Evolutionary conservation across 306 rosid genomes (phyloP), one percentile per base, ranked within the genome.

Genomic region (Malus sieversii): DNA sequence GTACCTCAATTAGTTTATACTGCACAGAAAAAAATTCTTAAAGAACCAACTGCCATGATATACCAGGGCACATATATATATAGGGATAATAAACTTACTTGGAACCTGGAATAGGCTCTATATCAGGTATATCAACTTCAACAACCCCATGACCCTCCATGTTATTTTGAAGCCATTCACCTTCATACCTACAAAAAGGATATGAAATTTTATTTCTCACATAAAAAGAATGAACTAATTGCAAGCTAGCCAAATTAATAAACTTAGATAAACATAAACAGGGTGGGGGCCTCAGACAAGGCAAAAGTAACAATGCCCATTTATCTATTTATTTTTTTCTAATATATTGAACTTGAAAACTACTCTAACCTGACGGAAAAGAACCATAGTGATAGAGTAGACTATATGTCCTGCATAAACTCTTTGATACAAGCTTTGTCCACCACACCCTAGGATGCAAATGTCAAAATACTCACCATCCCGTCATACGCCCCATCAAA

Each of bases 141-240:
- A 90, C 82, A 74, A 95, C 93, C 46, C 97, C 99, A 73, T 95
- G 97, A 71, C 99, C 99, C 82, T 90, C 97, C 84, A 89, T 83
- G 75, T 85, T 78, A 57, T 95, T 92, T 84, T 86, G 97, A 79
- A 92, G 83, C 99, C 99, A 95, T 83, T 95, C 99, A 75, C 97
- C 99, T 92, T 95, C 99, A 80, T 92, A 95, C 90, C 97, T 95
- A 66, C 25, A 59, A 74, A 69, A 66, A 81, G 32, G 70, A 75
- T 76, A 80, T 15, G 74, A n/a, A 42, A 61, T 25, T 46, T 15
- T 1, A 46, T 46, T 38, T 58, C 8, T 73, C 27, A 16, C 5
- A 58, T 40, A 73, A 59, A 58, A 38, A 40, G 13, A 73, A 23
- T 23, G 16, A 23, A 14, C 19, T 10, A 38, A 38, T 16, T 6